These are phyloP conservation scores for Mycena rebaudengoi DNA, from an alignment of 768 basidiomycete genomes.

Conservation along the genomic window DNA sequence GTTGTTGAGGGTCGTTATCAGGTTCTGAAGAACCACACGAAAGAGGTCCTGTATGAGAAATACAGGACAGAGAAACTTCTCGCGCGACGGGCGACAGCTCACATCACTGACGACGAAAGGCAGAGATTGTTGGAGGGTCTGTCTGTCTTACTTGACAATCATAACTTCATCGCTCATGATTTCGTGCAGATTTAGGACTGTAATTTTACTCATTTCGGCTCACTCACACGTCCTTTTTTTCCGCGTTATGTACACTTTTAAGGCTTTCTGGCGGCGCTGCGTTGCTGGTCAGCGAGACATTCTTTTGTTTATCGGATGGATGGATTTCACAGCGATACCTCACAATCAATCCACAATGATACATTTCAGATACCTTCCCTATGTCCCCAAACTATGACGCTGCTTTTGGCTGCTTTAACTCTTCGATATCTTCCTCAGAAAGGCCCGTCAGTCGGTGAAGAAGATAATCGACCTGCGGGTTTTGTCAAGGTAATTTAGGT, in stretches of 20 bases:
- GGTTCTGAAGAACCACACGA: slow-evolving; percentile 84
- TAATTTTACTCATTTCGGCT: slow-evolving; percentile 34
- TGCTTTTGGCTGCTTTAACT: slow-evolving; percentile 47
- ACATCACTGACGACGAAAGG: slow-evolving; percentile 79
- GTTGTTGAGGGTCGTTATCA: slow-evolving; percentile 37
- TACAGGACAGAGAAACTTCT: slow-evolving; percentile 92
- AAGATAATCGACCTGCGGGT: slow-evolving; percentile 90
- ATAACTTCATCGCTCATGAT: background rate
- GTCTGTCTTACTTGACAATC: too few species aligned
- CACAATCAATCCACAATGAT: slow-evolving; percentile 7
- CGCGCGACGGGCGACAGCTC: slow-evolving; percentile 82
- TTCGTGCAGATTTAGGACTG: slow-evolving; percentile 53
- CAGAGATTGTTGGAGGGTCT: slow-evolving; percentile 81
- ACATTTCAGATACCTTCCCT: background rate
- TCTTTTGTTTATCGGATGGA: slow-evolving; percentile 21
- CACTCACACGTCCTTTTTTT: background rate
- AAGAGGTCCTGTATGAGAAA: slow-evolving; percentile 92
- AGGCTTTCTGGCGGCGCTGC: background rate
- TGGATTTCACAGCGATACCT: slow-evolving; percentile 22
- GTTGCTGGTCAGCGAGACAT: slow-evolving; percentile 3
- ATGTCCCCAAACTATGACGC: slow-evolving; percentile 21
- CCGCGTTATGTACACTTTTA: slow-evolving; percentile 12
- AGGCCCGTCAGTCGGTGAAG: slow-evolving; percentile 88
- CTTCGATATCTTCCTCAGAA: slow-evolving; percentile 80
- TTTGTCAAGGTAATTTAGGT: too few species aligned